Evolutionary conservation across 1,284 basidiomycete genomes (phyloP), one percentile per base, ranked within the genome.

Genomic region (Cryptococcus hybrid): DNA sequence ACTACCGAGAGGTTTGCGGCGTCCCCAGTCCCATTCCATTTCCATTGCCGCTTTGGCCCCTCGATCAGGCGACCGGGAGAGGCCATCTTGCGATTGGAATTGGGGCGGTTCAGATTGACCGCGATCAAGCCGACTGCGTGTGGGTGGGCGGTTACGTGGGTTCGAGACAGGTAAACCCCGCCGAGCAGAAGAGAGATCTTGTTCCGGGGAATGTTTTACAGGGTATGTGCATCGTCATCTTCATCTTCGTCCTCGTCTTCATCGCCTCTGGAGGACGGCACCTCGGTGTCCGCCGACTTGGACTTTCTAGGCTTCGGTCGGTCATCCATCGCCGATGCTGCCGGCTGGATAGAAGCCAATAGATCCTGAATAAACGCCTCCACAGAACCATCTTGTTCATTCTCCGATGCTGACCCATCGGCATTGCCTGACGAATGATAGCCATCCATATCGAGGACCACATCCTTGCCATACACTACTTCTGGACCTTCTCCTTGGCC

Each of bases 401-500:
- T 38, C 24, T 54, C 40, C 7, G 46, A 40, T 36, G 52, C 52
- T 4, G 30, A 30, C 30, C 30, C 30, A 39, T 30, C 52, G 37
- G 54, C 52, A 30, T 54, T 40, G 30, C 55, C 49, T 13, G 47
- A 61, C 53, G 55, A 66, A 58, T 79, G 77, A 68, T 81, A 82
- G 1, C 82, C 82, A 7, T 73, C 75, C 71, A 80, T 78, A 64
- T 78, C 75, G 60, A 82, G 59, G 24, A 79, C 78, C 79, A 80
- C 70, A 84, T 90, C 77, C 60, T 63, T 61, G 12, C 66, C 85
- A 67, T 90, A 90, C 47, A 85, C 79, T 1, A 92, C 83, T 5
- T 84, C 83, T 18, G 88, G 87, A 47, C 82, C 81, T 58, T 85
- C 81, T 7, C 80, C 79, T 18, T 81, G 76, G 11, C 82, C 80